Evolutionary conservation across 2,329 filamentous ascomycete genomes (phyloP).

Genomic region (Fusarium robinianum): DNA sequence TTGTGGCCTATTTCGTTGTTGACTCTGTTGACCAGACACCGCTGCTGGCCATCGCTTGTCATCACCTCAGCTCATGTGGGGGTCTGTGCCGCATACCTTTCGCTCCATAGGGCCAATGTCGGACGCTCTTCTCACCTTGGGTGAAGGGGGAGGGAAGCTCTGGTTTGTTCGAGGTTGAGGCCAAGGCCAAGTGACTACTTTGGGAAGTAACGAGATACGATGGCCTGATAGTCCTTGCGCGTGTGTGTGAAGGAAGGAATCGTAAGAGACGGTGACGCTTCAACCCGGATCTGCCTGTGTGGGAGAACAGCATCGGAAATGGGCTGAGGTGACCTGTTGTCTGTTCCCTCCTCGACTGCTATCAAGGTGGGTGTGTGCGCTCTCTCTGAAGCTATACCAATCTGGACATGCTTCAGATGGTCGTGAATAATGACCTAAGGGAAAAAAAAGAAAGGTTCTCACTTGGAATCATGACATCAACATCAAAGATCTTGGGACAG

Average conservation of each 20-base stretch:
- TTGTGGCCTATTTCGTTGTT: slow-evolving; percentile 6
- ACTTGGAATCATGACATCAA: too few species aligned
- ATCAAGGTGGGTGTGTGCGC: too few species aligned
- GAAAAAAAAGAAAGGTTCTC: too few species aligned
- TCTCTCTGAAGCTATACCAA: too few species aligned
- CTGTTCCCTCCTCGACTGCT: too few species aligned
- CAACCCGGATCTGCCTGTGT: too few species aligned
- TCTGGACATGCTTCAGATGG: too few species aligned
- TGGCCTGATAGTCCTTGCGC: slow-evolving; percentile 8
- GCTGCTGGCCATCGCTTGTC: slow-evolving; percentile 12
- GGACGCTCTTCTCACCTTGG: slow-evolving; percentile 18
- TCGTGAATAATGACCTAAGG: too few species aligned
- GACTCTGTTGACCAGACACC: slow-evolving; percentile 5
- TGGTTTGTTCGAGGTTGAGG: slow-evolving; percentile 17
- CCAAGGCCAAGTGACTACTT: slow-evolving; percentile 7
- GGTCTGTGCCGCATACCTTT: slow-evolving; percentile 15
- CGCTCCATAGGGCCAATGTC: too few species aligned
- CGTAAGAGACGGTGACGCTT: slow-evolving; percentile 3
- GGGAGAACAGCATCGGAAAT: too few species aligned
- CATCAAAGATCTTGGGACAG: too few species aligned
- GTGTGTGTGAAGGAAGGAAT: not conserved
- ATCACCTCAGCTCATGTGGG: slow-evolving; percentile 28
- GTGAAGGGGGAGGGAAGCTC: slow-evolving; percentile 18
- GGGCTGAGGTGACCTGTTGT: too few species aligned
- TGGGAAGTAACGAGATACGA: slow-evolving; percentile 11